phyloP scores from a whole-genome alignment of 768 basidiomycete genomes.

The Podaxis sp. region DNA sequence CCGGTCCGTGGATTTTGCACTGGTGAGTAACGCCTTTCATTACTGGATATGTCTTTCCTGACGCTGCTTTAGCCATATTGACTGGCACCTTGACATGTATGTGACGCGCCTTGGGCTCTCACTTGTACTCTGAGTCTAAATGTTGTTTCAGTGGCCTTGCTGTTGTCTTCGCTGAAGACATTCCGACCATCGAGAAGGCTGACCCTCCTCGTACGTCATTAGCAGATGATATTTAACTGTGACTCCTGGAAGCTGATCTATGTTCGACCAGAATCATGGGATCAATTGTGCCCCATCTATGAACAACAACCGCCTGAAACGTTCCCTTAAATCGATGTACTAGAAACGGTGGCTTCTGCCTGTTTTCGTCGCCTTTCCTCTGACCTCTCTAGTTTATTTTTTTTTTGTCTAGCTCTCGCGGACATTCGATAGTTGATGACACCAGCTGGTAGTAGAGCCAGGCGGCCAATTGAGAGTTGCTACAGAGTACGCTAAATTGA shows the following conservation, averaged over 20 bases:
- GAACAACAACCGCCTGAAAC: constrained; percentile 20
- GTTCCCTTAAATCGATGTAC: background rate
- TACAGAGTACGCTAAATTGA: too few relatives aligned
- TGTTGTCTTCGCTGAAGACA: constrained; percentile 37
- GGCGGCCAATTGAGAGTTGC: too few relatives aligned
- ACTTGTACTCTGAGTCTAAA: constrained; percentile 29
- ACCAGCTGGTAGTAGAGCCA: too few relatives aligned
- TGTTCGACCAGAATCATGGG: constrained; percentile 23
- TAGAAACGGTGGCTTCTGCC: background rate
- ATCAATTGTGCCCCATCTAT: constrained; percentile 30
- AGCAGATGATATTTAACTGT: background rate
- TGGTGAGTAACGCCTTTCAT: constrained; percentile 33
- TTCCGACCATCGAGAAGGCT: constrained; percentile 18
- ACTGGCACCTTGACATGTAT: constrained; percentile 39
- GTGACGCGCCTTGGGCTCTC: constrained; percentile 22
- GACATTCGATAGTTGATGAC: too few relatives aligned
- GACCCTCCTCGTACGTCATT: constrained; percentile 19
- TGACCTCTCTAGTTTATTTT: background rate
- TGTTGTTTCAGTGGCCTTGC: constrained; percentile 34
- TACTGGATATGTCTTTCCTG: constrained; percentile 14
- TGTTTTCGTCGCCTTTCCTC: background rate
- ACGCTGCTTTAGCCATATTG: constrained; percentile 27
- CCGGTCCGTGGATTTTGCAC: constrained; percentile 51
- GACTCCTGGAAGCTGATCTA: background rate
- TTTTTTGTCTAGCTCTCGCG: too few relatives aligned